Base-by-base conservation (phyloP, 257 asterid species). In the Nicotiana attenuata region DNA sequence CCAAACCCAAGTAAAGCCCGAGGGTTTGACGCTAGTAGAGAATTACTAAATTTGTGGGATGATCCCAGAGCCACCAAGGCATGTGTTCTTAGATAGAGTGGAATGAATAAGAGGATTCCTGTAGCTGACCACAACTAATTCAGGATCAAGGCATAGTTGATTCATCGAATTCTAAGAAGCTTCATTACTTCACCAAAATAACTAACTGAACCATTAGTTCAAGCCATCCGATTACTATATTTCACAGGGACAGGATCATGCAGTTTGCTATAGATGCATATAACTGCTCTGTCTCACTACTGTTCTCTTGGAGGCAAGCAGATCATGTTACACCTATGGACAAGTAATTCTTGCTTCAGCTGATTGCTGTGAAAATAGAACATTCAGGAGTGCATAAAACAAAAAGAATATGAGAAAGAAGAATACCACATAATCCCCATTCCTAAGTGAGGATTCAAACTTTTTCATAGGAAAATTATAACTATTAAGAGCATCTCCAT, bases 341-440 rank as follows among this genome's bases (percentile, higher is more conserved):
- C 35, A 5, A 71, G 59, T 71, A 14, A 45, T 71, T 71, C 59
- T 73, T 24, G 41, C 61, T 73, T 73, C 61, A 65, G 65, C 61
- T 2, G 33, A 64, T 16, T 47, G 66, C 33, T 17, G 22, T 5
- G 29, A 65, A 57, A 47, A 65, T 80, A 65, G 65, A 19, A 8
- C 57, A 17, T 35, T 35, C 35, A 78, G 78, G 57, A 47, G 81
- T 81, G 66, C 67, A 78, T 52, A 78, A 83, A 19, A 22, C n/a
- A 81, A 56, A 83, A 35, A 68, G 77, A 76, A 6, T 53, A 28
- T 53, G 59, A 77, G 59, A 81, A 85, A 83, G 77, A 82, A 56
- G 77, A 86, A n/a, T n/a, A n/a, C n/a, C n/a, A n/a, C n/a, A n/a
- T n/a, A n/a, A 77, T 95, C 99, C 69, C 99, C 99, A 71, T 35